Conservation (phyloP, 805 yeast genomes). For the Saturnispora quitensis region DNA sequence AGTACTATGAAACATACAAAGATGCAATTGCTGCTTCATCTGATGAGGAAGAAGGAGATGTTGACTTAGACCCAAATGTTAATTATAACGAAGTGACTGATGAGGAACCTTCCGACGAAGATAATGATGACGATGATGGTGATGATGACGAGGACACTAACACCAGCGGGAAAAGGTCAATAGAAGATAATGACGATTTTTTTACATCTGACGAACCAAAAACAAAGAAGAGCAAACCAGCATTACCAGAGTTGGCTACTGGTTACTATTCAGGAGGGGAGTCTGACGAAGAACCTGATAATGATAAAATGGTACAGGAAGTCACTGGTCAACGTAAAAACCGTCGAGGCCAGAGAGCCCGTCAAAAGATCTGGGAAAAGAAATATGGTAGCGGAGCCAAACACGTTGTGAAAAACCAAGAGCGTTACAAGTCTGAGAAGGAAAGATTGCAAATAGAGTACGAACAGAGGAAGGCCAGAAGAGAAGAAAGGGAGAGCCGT, state of each 20-base stretch:
- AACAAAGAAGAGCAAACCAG: conserved; percentile 21
- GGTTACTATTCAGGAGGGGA: conserved; percentile 82
- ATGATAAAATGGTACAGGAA: conserved; percentile 43
- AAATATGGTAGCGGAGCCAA: conserved; percentile 81
- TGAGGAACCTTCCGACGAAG: conserved; percentile 42
- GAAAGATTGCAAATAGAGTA: conserved; percentile 53
- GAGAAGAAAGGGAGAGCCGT: conserved; percentile 42
- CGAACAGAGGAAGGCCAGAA: conserved; percentile 63
- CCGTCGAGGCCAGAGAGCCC: conserved; percentile 94
- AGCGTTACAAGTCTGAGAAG: conserved; percentile 43
- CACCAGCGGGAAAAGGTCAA: conserved; percentile 4
- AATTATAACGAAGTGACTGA: conserved; percentile 58
- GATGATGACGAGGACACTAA: conserved; percentile 8
- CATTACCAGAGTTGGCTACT: conserved; percentile 59
- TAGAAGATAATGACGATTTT: conserved; percentile 32
- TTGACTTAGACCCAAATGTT: conserved; percentile 27
- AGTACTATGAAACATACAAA: conserved; percentile 20
- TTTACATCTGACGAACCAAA: conserved; percentile 24
- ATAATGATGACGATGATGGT: neutral
- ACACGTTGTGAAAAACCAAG: conserved; percentile 65
- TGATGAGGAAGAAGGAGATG: conserved; percentile 36
- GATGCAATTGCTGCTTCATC: conserved; percentile 34
- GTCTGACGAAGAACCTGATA: conserved; percentile 44
- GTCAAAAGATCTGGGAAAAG: conserved; percentile 93
- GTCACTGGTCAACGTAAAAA: conserved; percentile 57